A percentile compares a stretch with the other conserved stretches of the same genome.
Conservation (phyloP, 2,329 filamentous ascomycete genomes). For the Fusarium marasasianum region DNA sequence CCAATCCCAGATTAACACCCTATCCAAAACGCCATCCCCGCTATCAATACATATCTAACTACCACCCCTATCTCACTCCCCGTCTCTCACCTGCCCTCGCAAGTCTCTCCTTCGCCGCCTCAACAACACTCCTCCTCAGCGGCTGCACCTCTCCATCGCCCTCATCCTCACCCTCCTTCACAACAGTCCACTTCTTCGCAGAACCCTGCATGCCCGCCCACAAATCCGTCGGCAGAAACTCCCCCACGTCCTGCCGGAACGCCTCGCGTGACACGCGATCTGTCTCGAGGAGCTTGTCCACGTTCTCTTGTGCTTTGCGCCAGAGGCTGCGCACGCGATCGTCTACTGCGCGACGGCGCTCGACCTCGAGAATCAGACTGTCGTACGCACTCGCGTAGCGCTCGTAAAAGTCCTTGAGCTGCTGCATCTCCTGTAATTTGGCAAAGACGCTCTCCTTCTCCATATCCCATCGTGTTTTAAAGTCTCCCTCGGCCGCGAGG, state of each 20-base stretch:
- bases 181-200: conserved; percentile 62
- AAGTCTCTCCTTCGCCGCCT: conserved; percentile 37
- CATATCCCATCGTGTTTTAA: conserved; percentile 74
- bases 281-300: conserved; percentile 77
- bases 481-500: conserved; percentile 71
- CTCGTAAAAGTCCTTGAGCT: conserved; percentile 84
- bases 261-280: conserved; percentile 78
- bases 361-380: conserved; percentile 83
- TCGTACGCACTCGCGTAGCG: conserved; percentile 87
- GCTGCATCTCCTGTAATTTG: conserved; percentile 79
- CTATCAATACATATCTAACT: not conserved
- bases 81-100: conserved; percentile 6
- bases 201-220: conserved; percentile 80
- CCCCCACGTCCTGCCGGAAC: conserved; percentile 84
- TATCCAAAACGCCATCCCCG: not conserved
- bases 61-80: not conserved
- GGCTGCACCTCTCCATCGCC: conserved; percentile 24
- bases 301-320: conserved; percentile 78
- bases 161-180: conserved; percentile 47
- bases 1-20: not conserved
- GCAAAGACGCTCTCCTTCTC: conserved; percentile 75
- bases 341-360: conserved; percentile 76
- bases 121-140: conserved; percentile 37
- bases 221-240: conserved; percentile 86
- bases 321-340: conserved; percentile 78